These are phyloP conservation scores for Imleria badia DNA, from an alignment of 768 basidiomycete genomes.

Conservation along the genomic window DNA sequence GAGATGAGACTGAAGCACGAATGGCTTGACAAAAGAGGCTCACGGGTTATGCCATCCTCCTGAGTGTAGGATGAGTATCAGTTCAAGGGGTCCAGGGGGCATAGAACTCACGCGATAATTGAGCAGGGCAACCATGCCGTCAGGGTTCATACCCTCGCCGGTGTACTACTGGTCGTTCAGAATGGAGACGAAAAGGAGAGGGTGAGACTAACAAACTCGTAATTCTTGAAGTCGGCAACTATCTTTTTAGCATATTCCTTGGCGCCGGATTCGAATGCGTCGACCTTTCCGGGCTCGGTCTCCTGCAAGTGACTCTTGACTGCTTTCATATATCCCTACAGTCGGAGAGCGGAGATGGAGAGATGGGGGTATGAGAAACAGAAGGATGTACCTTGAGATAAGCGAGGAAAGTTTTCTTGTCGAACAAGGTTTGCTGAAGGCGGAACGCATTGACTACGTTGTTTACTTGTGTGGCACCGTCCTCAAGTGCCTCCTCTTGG, in stretches of 20 bases:
- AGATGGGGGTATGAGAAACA: not conserved
- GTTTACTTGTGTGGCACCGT: conserved; percentile 76
- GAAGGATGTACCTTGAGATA: conserved; percentile 69
- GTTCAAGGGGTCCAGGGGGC: not conserved
- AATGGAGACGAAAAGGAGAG: too few relatives aligned
- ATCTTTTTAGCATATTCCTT: conserved; percentile 82
- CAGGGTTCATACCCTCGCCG: conserved; percentile 75
- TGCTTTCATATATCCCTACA: conserved; percentile 89
- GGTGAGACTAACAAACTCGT: conserved; percentile 71
- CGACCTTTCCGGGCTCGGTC: conserved; percentile 57
- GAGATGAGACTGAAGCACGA: conserved; percentile 6
- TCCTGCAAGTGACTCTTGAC: conserved; percentile 67
- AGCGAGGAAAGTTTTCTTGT: conserved; percentile 83
- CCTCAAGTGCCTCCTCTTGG: conserved; percentile 74
- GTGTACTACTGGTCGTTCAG: conserved; percentile 49
- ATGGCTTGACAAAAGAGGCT: conserved; percentile 27
- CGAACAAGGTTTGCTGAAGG: conserved; percentile 75
- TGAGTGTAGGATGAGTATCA: conserved; percentile 28
- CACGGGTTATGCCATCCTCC: conserved; percentile 83
- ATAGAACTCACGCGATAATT: conserved; percentile 76
- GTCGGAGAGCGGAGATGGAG: not conserved
- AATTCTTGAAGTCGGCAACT: conserved; percentile 87
- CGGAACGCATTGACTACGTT: conserved; percentile 92
- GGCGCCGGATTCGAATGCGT: conserved; percentile 82
- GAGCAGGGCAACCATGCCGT: conserved; percentile 92